Percentiles rank a stretch among this genome's conserved stretches.
These are phyloP conservation scores for Russula abietina DNA, from an alignment of 768 basidiomycete genomes.

Conservation along the genomic window DNA sequence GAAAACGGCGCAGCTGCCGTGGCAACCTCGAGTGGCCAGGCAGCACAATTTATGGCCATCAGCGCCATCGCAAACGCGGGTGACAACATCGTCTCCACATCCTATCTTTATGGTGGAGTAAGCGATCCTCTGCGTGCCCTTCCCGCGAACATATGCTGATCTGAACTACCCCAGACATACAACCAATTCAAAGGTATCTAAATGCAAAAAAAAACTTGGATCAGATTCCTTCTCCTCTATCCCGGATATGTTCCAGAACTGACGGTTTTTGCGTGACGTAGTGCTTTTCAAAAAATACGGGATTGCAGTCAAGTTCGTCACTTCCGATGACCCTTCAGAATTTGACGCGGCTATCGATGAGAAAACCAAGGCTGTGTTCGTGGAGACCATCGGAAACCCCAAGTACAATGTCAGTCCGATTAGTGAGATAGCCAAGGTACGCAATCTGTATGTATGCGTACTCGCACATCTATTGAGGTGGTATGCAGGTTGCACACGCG, in stretches of 20 bases:
- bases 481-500: slow-evolving; percentile 56
- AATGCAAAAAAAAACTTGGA: neutral
- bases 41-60: slow-evolving; percentile 60
- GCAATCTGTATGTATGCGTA: neutral
- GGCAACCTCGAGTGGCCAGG: slow-evolving; percentile 66
- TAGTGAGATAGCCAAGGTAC: slow-evolving; percentile 60
- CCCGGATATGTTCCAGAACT: neutral
- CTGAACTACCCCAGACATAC: slow-evolving; percentile 43
- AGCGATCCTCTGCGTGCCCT: slow-evolving; percentile 26
- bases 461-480: neutral
- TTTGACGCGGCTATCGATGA: slow-evolving; percentile 68
- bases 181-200: slow-evolving; percentile 62
- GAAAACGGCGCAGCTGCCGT: slow-evolving; percentile 76
- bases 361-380: slow-evolving; percentile 68
- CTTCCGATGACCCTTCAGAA: slow-evolving; percentile 46
- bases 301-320: slow-evolving; percentile 60
- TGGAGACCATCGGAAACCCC: slow-evolving; percentile 79
- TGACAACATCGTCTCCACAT: slow-evolving; percentile 72
- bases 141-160: too few relatives aligned
- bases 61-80: slow-evolving; percentile 49
- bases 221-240: neutral
- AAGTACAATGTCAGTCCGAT: slow-evolving; percentile 64
- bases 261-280: slow-evolving; percentile 25
- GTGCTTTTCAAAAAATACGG: slow-evolving; percentile 65
- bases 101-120: slow-evolving; percentile 65